Percentiles rank a stretch among this genome's conserved stretches.
phyloP scores from a whole-genome alignment of 768 basidiomycete species.

The Ephemerocybe angulata region DNA sequence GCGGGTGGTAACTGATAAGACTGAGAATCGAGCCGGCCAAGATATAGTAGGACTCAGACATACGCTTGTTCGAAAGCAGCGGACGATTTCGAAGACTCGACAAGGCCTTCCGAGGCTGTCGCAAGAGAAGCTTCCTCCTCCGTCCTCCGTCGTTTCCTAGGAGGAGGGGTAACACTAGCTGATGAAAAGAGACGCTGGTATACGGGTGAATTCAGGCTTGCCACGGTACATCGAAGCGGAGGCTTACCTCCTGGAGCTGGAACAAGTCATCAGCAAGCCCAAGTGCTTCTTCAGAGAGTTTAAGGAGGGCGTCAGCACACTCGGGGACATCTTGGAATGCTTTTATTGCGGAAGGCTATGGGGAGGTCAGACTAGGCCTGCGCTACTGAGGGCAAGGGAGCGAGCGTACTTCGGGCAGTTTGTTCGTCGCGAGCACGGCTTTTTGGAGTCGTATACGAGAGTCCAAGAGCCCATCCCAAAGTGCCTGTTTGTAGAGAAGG shows the following conservation, averaged over 20 bases:
- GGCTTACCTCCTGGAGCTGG: slow-evolving; percentile 60
- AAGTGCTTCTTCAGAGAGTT: slow-evolving; percentile 58
- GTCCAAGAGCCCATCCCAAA: slow-evolving; percentile 87
- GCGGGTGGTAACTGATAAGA: slow-evolving; percentile 57
- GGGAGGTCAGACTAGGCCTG: slow-evolving; percentile 10
- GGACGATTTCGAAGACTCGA: slow-evolving; percentile 38
- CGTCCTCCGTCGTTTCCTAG: slow-evolving; percentile 55
- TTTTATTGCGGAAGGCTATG: slow-evolving; percentile 33
- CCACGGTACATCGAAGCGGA: too few relatives aligned
- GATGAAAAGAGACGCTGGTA: slow-evolving; percentile 45
- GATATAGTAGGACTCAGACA: slow-evolving; percentile 22
- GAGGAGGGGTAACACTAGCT: slow-evolving; percentile 47
- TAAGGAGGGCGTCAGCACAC: slow-evolving; percentile 43
- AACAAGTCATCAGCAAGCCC: slow-evolving; percentile 64
- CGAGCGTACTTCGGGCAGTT: slow-evolving; percentile 56
- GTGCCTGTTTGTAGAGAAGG: slow-evolving; percentile 39
- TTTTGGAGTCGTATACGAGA: slow-evolving; percentile 93
- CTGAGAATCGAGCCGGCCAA: slow-evolving; percentile 5
- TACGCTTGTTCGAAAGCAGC: slow-evolving; percentile 52
- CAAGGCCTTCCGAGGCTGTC: slow-evolving; percentile 35
- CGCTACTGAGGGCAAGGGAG: background rate
- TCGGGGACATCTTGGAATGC: slow-evolving; percentile 35
- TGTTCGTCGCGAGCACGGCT: slow-evolving; percentile 59
- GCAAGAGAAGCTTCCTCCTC: slow-evolving; percentile 26
- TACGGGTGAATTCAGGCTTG: too few relatives aligned